Base-by-base conservation (phyloP, 805 yeast genomes). In the Myxozyma monticola region DNA sequence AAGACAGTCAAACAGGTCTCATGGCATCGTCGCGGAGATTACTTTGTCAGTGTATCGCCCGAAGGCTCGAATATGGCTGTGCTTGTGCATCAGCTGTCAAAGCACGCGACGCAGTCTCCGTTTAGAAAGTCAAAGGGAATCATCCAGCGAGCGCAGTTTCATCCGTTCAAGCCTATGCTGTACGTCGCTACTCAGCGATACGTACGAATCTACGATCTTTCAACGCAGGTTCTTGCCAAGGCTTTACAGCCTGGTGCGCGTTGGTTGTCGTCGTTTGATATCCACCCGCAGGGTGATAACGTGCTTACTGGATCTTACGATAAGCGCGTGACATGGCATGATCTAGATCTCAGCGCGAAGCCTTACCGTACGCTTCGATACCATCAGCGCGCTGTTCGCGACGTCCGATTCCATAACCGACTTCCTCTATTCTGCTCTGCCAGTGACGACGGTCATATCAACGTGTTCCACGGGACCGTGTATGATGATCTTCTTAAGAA, bases 21-120 rank as follows among this genome's bases (percentile, higher is more conserved):
- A 59, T 93, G 99, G 99, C 99, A 93, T 69, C 78, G 96, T 68
- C 85, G 86, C 65, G 99, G 99, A 63, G 99, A 93, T 72, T 93
- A 93, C 67, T 87, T 93, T 62, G 96, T 91, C 57, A 83, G 95
- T 3, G 95, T 88, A n/a, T 83, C 96, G n/a, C 97, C 98, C 45
- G 93, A 88, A 45, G 85, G 88, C 44, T 88, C 86, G 48, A 83
- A 88, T 65, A 79, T 90, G 9, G 84, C 98, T 5, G 96, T 93
- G 35, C 75, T 93, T 54, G 88, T 93, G 58, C 99, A 93, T 71
- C 98, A 93, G 73, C 71, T 93, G 42, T 88, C 97, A 2, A 88
- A 88, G 70, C 98, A 93, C 72, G 77, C 85, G 53, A 84, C 98
- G 15, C 99, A 93, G 73, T 86, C 96, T 9, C 99, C 99, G 54